phyloP scores from a whole-genome alignment of 192 early-diverging fungal genomes.

The Coemansia sp. region DNA sequence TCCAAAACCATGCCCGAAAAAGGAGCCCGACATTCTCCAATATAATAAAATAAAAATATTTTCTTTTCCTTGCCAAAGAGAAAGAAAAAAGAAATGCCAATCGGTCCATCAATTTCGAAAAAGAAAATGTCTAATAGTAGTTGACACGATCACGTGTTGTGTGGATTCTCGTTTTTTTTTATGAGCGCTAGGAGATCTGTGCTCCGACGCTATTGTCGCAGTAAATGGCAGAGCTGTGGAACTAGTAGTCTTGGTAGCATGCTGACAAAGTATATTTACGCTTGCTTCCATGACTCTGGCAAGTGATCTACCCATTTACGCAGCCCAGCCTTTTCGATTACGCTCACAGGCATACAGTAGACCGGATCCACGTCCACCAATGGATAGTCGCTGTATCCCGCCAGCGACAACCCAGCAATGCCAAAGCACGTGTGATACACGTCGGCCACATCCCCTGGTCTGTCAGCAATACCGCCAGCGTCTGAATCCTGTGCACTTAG shows the following conservation, averaged over 20 bases:
- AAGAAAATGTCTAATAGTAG: neutral
- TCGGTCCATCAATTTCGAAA: neutral
- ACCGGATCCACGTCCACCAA: conserved; percentile 83
- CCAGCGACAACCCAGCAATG: conserved; percentile 81
- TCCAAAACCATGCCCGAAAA: conserved; percentile 33
- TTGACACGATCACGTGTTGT: neutral
- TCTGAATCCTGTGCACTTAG: conserved; percentile 81
- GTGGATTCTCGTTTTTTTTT: neutral
- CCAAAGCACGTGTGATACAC: conserved; percentile 98
- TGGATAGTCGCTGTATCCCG: conserved; percentile 64
- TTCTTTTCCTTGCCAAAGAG: neutral
- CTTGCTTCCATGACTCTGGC: conserved; percentile 23
- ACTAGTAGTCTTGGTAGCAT: neutral
- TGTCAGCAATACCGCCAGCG: conserved; percentile 89
- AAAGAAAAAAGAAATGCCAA: neutral
- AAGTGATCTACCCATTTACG: conserved; percentile 24
- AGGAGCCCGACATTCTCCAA: conserved; percentile 42
- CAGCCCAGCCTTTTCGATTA: conserved; percentile 60
- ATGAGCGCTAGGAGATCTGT: too few species aligned
- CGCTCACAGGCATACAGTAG: conserved; percentile 80
- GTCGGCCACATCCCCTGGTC: conserved; percentile 87
- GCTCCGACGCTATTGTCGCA: too few species aligned
- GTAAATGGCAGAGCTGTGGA: too few species aligned
- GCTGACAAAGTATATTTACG: neutral
- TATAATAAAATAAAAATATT: neutral